These are phyloP conservation scores for Fusarium coicis DNA, from an alignment of 2,329 filamentous ascomycete genomes.

Conservation along the genomic window DNA sequence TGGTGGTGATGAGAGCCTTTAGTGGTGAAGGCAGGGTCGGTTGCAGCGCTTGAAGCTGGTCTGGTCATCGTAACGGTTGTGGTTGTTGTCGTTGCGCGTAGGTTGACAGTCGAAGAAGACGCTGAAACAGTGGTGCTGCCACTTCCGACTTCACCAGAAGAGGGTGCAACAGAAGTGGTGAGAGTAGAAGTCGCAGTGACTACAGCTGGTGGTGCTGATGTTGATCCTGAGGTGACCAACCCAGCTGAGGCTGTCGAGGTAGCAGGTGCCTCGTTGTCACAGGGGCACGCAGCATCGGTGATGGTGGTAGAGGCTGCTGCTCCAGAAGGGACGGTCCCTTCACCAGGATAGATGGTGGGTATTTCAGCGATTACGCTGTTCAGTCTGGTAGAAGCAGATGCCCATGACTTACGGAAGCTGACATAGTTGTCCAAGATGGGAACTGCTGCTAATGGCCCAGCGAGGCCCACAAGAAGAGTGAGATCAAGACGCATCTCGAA, in stretches of 20 bases:
- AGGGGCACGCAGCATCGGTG: background rate
- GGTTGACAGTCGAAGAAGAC: background rate
- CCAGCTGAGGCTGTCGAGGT: background rate
- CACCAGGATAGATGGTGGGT: conserved; percentile 6
- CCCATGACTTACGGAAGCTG: conserved; percentile 1
- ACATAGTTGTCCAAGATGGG: background rate
- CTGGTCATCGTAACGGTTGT: conserved; percentile 8
- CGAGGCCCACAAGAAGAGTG: conserved; percentile 11
- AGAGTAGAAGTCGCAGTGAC: background rate
- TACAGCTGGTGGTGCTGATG: background rate
- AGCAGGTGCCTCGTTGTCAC: background rate
- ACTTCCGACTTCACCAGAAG: background rate
- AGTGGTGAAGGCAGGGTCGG: background rate
- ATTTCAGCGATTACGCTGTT: background rate
- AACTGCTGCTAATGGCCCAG: conserved; percentile 4
- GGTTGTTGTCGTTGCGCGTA: background rate
- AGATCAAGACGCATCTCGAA: conserved; percentile 10
- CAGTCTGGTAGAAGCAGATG: conserved; percentile 10
- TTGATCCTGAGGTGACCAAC: background rate
- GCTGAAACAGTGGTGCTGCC: background rate
- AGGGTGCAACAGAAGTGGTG: background rate
- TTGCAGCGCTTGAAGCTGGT: background rate
- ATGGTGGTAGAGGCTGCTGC: background rate
- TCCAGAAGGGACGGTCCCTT: background rate
- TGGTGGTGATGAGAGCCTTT: background rate